Percentiles rank a stretch among this genome's conserved stretches.
These are phyloP conservation scores for Fusarium pseudonygamai DNA, from an alignment of 2,329 filamentous ascomycete species.

Conservation along the genomic window DNA sequence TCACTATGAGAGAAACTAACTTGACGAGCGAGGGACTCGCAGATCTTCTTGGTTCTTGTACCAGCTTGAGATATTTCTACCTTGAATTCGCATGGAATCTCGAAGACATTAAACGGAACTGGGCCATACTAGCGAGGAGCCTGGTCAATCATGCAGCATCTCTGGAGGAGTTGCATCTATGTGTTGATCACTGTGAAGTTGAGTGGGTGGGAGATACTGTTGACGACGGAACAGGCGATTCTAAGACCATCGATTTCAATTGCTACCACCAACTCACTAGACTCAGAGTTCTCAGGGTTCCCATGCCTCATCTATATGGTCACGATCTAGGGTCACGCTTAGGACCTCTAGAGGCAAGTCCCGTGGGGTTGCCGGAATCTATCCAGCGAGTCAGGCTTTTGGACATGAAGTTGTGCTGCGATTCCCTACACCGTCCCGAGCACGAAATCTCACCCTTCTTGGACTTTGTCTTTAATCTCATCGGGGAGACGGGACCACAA, in stretches of 20 bases:
- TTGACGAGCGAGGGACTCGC: neutral
- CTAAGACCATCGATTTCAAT: neutral
- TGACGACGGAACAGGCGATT: neutral
- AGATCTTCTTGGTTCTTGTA: neutral
- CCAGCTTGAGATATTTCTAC: neutral
- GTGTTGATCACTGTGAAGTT: neutral
- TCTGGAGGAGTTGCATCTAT: neutral
- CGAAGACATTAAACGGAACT: fast-evolving
- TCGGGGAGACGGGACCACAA: neutral
- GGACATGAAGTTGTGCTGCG: no score
- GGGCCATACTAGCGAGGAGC: neutral
- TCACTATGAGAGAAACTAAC: neutral
- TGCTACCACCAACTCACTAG: neutral
- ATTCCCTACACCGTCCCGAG: no score
- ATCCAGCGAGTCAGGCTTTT: neutral
- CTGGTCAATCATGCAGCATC: neutral
- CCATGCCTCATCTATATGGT: neutral
- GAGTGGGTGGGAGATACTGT: neutral
- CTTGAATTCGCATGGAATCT: neutral
- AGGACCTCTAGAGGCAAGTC: neutral
- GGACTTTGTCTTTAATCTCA: neutral
- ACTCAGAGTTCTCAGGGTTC: neutral
- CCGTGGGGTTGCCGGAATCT: neutral
- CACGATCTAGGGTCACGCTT: fast-evolving
- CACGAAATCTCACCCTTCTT: neutral